Evolutionary conservation across 164 flowering plant genomes (phyloP).

Genomic region (Stephania yunnanensis): DNA sequence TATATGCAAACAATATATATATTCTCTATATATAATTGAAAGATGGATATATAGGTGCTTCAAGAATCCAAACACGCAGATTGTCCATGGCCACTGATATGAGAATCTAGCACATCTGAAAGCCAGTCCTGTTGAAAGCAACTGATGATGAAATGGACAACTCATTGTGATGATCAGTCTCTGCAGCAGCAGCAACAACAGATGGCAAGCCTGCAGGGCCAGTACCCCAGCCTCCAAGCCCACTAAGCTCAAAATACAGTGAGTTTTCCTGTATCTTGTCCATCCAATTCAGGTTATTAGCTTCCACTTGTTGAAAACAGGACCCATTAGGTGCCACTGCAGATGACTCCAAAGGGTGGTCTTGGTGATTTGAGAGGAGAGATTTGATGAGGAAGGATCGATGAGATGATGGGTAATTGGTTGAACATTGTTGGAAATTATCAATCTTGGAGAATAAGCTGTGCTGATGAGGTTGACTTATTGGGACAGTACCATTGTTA

Average conservation of each 20-base stretch:
- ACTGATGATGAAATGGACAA: conserved; percentile 3
- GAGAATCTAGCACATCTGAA: conserved; percentile 7
- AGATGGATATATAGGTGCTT: not conserved
- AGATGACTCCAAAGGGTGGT: conserved; percentile 2
- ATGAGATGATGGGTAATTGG: conserved; percentile 6
- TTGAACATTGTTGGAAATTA: not conserved
- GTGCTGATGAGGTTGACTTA: conserved; percentile 15
- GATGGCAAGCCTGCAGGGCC: not conserved
- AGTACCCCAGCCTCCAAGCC: not conserved
- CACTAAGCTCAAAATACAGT: conserved; percentile 2
- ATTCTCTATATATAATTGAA: too few species aligned
- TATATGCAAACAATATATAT: too few species aligned
- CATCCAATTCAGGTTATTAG: conserved; percentile 4
- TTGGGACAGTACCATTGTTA: too few species aligned
- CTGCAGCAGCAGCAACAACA: not conserved
- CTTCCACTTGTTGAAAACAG: not conserved
- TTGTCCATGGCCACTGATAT: not conserved
- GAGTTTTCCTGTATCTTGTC: conserved; percentile 6
- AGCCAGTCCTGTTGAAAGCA: not conserved
- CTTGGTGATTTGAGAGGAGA: conserved; percentile 36
- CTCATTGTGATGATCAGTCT: not conserved
- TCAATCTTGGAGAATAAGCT: not conserved
- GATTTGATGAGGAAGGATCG: conserved; percentile 18
- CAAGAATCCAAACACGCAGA: conserved; percentile 1
- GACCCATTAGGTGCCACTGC: not conserved